Base-by-base conservation (phyloP, 768 basidiomycete genomes). In the Suillus weaverae region DNA sequence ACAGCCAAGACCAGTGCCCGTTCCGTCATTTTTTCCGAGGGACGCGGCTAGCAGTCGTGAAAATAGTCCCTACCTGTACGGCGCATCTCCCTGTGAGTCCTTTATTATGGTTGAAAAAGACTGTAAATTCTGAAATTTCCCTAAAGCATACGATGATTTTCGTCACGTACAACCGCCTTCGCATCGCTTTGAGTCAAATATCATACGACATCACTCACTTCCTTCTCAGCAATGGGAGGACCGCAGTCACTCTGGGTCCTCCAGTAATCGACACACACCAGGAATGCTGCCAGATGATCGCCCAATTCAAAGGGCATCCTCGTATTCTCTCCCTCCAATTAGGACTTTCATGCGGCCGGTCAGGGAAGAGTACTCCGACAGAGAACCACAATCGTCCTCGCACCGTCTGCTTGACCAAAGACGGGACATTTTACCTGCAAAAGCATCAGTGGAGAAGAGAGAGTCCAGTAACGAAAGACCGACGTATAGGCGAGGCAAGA, bases 371-470 rank as follows among this genome's bases (percentile, higher is more conserved):
- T 36, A 64, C 22, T 71, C 71, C 55, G 71, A 68, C 41, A 66
- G 53, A 60, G 71, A 59, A 2, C 74, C 71, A 63, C 65, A 74
- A 54, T 35, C 76, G 22, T 72, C 76, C 68, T 71, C 69, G 66
- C 68, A 74, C 68, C 68, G 70, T 57, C 56, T 76, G n/a, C 76
- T 70, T 56, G 76, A 69, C 6, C 68, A 67, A 60, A 46, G 54
- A 41, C 60, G 5, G 8, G 63, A 64, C 41, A 38, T 4, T 13
- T 30, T 20, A 18, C 57, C 38, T 59, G 20, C 10, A 11, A 30
- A 59, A 41, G 39, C 3, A 32, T 59, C 57, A 59, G 41, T 5
- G 18, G 57, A 41, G 18, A 39, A 41, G 43, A 32, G 35, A 54
- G 57, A 66, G 66, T 36, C 51, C 56, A 51, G 41, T 30, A 36